Percentiles rank a stretch among this genome's conserved stretches.
These are phyloP conservation scores for Elymus sibiricus DNA, from an alignment of 176 grass and related monocot species.

Conservation along the genomic window DNA sequence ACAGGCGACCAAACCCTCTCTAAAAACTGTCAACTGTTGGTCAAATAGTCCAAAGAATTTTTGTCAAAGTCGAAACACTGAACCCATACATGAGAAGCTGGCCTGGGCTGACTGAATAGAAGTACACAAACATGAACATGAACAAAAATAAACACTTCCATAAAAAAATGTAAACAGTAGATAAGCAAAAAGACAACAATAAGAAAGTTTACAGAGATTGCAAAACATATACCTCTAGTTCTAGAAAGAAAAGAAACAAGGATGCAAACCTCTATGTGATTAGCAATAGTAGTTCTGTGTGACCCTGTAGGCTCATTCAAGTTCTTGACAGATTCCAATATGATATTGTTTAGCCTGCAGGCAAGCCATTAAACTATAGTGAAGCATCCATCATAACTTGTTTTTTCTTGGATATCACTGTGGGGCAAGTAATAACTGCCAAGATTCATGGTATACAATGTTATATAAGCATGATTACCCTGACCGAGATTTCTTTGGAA, in stretches of 20 bases:
- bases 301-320: constrained; percentile 58
- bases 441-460: neutral
- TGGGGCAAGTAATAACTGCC: neutral
- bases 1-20: no score
- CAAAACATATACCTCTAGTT: constrained; percentile 24
- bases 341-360: constrained; percentile 51
- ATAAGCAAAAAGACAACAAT: neutral
- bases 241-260: neutral
- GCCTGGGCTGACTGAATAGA: neutral
- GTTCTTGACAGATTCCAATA: constrained; percentile 62
- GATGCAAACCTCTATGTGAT: constrained; percentile 52
- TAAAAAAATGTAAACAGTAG: neutral
- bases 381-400: constrained; percentile 5
- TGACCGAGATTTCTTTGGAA: constrained; percentile 12
- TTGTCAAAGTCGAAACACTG: neutral
- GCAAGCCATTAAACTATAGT: constrained; percentile 19
- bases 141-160: neutral
- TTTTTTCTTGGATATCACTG: neutral
- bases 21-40: no score
- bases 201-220: constrained; percentile 6
- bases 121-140: neutral
- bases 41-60: neutral
- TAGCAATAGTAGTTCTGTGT: constrained; percentile 58
- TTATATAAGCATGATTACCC: constrained; percentile 31
- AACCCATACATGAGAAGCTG: neutral